These are phyloP conservation scores for Delitschia confertaspora DNA, from an alignment of 495 filamentous ascomycete species.

Conservation along the genomic window DNA sequence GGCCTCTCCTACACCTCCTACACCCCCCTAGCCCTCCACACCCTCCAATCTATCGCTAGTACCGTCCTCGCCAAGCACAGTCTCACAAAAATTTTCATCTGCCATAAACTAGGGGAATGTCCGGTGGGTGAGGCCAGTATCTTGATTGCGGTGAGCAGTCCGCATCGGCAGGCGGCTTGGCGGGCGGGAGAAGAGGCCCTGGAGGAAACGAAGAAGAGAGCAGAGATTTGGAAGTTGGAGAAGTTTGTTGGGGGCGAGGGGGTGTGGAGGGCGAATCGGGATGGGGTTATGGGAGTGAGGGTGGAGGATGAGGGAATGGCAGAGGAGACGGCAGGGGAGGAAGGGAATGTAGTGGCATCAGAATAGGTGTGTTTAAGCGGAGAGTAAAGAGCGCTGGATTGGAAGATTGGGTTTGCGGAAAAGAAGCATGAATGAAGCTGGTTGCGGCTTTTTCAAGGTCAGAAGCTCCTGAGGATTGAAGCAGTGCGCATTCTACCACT, in stretches of 20 bases:
- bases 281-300: conserved; percentile 51
- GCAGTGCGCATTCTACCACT: too few relatives aligned
- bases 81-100: conserved; percentile 63
- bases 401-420: not conserved
- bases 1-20: conserved; percentile 82
- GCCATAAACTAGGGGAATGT: conserved; percentile 79
- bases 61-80: conserved; percentile 48
- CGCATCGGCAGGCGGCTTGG: conserved; percentile 87
- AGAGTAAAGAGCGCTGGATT: not conserved
- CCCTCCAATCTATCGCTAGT: conserved; percentile 60
- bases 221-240: conserved; percentile 95
- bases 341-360: not conserved
- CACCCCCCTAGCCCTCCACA: conserved; percentile 61
- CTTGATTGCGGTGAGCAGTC: conserved; percentile 73
- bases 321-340: not conserved
- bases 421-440: not conserved
- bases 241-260: conserved; percentile 69
- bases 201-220: conserved; percentile 73
- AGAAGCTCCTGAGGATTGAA: too few relatives aligned
- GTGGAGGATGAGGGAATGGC: conserved; percentile 8
- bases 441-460: too few relatives aligned
- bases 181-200: conserved; percentile 79
- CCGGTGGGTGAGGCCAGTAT: conserved; percentile 89
- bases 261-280: conserved; percentile 87
- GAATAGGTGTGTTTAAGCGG: not conserved